Evolutionary conservation across 495 filamentous ascomycete species (phyloP).

Genomic region (Penicillium bialowiezense): DNA sequence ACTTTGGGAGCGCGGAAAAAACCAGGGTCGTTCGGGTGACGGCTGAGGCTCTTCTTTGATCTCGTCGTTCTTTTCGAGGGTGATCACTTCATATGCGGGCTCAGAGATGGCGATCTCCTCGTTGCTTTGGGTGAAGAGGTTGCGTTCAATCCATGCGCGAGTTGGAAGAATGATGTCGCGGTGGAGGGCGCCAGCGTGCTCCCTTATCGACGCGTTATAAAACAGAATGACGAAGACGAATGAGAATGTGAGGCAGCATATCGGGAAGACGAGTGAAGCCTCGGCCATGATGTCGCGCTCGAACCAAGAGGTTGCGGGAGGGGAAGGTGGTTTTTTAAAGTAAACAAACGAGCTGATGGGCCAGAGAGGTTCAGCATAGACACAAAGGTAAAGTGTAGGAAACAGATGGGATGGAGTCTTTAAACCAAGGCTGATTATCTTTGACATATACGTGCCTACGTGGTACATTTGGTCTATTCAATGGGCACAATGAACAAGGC

Average conservation of each 20-base stretch:
- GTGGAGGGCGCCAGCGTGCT: background rate
- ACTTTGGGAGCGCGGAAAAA: background rate
- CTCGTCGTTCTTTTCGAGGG: background rate
- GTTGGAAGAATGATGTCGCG: background rate
- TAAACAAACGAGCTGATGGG: background rate
- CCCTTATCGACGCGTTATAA: slow-evolving; percentile 2
- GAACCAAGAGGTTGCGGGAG: background rate
- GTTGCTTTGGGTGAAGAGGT: background rate
- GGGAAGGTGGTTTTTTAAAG: background rate
- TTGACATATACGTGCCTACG: too few species aligned
- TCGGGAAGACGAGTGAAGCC: slow-evolving; percentile 13
- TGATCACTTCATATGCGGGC: background rate
- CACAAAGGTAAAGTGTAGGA: background rate
- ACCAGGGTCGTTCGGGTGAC: background rate
- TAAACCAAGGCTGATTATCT: too few species aligned
- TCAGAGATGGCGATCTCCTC: background rate
- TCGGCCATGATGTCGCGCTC: slow-evolving; percentile 1
- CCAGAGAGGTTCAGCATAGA: background rate
- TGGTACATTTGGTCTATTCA: too few species aligned
- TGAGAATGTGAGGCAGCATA: slow-evolving; percentile 15
- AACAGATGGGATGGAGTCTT: too few species aligned
- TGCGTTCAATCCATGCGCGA: background rate
- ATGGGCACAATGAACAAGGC: too few species aligned
- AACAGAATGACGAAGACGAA: slow-evolving; percentile 14
- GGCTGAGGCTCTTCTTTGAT: background rate